Percentiles rank a stretch among this genome's conserved stretches.
These are phyloP conservation scores for Ophiocordyceps sinensis DNA, from an alignment of 2,329 filamentous ascomycete species.

Conservation along the genomic window DNA sequence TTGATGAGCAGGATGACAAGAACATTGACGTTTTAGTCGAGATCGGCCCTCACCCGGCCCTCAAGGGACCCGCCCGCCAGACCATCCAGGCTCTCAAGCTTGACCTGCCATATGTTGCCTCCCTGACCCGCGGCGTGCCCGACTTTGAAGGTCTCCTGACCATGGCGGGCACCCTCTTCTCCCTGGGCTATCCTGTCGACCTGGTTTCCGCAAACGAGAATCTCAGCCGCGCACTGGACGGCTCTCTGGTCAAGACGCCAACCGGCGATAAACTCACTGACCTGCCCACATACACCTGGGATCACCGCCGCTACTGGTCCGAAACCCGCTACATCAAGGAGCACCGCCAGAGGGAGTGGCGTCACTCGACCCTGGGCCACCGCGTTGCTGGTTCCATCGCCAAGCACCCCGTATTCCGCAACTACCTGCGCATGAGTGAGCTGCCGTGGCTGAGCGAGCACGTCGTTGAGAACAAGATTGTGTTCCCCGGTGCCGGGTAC, in stretches of 20 bases:
- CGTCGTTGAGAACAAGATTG: slow-evolving; percentile 11
- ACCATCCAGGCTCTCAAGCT: slow-evolving; percentile 10
- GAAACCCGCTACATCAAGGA: slow-evolving; percentile 11
- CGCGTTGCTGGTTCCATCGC: slow-evolving; percentile 8
- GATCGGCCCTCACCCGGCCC: slow-evolving; percentile 12
- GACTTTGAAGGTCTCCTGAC: slow-evolving; percentile 11
- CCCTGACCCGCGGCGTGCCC: slow-evolving; percentile 10
- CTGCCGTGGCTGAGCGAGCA: slow-evolving; percentile 21
- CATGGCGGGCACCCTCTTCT: slow-evolving; percentile 12
- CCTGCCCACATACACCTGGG: slow-evolving; percentile 16
- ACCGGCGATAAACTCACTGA: slow-evolving; percentile 6
- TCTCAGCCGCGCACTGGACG: slow-evolving; percentile 5
- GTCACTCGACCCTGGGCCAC: slow-evolving; percentile 13
- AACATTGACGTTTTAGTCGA: slow-evolving; percentile 12
- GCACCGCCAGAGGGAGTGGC: slow-evolving; percentile 8
- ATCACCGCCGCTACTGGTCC: slow-evolving; percentile 15
- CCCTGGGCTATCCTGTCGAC: slow-evolving; percentile 14
- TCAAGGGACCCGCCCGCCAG: slow-evolving; percentile 11
- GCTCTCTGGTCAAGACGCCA: slow-evolving; percentile 4
- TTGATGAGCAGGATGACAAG: slow-evolving; percentile 11
- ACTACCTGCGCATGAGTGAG: slow-evolving; percentile 15
- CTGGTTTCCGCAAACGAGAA: slow-evolving; percentile 13
- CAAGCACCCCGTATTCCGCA: slow-evolving; percentile 16
- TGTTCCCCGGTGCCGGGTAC: slow-evolving; percentile 22
- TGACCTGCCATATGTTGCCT: slow-evolving; percentile 14